A percentile compares a stretch with the other conserved stretches of the same genome.
phyloP scores from a whole-genome alignment of 2,329 filamentous ascomycete genomes.

The Ophiosphaerella herpotricha region DNA sequence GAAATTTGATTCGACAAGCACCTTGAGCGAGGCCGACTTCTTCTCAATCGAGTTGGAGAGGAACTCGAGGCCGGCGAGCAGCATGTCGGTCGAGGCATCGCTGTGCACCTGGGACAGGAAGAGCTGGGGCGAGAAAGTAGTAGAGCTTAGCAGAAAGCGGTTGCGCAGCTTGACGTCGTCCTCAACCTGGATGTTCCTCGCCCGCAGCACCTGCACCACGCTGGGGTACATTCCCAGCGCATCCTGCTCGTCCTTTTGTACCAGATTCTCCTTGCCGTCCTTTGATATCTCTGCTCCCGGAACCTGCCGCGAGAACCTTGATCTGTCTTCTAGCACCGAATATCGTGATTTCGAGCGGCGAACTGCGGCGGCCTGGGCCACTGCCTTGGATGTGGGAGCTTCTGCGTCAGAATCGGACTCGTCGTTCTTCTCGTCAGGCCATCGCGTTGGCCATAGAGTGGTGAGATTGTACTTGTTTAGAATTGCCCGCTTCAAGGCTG shows the following conservation, averaged over 20 bases:
- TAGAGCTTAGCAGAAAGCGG: conserved; percentile 92
- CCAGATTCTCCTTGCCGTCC: conserved; percentile 73
- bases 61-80: conserved; percentile 81
- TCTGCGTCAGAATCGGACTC: conserved; percentile 63
- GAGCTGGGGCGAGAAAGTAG: conserved; percentile 87
- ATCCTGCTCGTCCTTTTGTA: conserved; percentile 91
- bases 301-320: conserved; percentile 70
- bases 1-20: conserved; percentile 96
- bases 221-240: conserved; percentile 86
- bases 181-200: conserved; percentile 78
- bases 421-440: conserved; percentile 81
- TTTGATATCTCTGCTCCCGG: conserved; percentile 70
- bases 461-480: conserved; percentile 89
- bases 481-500: conserved; percentile 66
- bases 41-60: conserved; percentile 93
- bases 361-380: conserved; percentile 20
- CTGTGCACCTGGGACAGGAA: conserved; percentile 94
- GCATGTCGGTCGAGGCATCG: conserved; percentile 77
- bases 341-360: conserved; percentile 76
- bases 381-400: conserved; percentile 17
- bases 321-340: conserved; percentile 78
- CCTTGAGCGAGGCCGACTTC: conserved; percentile 95
- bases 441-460: conserved; percentile 77
- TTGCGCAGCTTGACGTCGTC: conserved; percentile 83
- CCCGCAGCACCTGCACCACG: conserved; percentile 78